Percentiles rank a stretch among this genome's conserved stretches.
These are phyloP conservation scores for Linum lewisii DNA, from an alignment of 345 rosid genomes.

Conservation along the genomic window DNA sequence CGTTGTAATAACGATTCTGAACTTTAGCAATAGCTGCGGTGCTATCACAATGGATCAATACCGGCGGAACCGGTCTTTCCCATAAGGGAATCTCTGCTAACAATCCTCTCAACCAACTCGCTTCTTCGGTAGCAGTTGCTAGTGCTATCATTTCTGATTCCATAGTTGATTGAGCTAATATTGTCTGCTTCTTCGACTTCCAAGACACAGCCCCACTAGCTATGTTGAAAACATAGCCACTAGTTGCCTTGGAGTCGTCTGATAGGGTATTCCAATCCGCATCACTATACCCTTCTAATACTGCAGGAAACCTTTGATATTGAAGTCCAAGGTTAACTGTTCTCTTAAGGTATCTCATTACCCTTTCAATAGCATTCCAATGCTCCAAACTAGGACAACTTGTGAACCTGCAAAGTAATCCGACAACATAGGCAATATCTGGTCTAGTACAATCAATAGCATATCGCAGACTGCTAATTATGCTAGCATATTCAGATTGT, in stretches of 20 bases:
- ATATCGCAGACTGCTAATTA: not conserved
- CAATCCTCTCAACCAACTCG: not conserved
- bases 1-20: not conserved
- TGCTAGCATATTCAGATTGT: not conserved
- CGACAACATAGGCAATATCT: not conserved
- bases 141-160: not conserved
- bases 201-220: not conserved
- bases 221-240: not conserved
- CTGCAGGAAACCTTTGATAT: not conserved
- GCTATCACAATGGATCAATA: constrained; percentile 2
- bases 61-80: not conserved
- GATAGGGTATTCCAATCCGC: not conserved
- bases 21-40: not conserved
- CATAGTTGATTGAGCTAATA: not conserved
- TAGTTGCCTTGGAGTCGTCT: not conserved
- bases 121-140: not conserved
- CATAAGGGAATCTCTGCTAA: not conserved
- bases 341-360: not conserved
- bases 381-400: not conserved
- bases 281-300: constrained; percentile 8
- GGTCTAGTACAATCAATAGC: not conserved
- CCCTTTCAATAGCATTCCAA: not conserved
- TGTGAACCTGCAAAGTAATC: not conserved
- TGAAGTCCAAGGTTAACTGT: not conserved
- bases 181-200: not conserved